These are phyloP conservation scores for Schizosaccharomyces osmophilus DNA, from an alignment of 805 yeast species.

Conservation along the genomic window DNA sequence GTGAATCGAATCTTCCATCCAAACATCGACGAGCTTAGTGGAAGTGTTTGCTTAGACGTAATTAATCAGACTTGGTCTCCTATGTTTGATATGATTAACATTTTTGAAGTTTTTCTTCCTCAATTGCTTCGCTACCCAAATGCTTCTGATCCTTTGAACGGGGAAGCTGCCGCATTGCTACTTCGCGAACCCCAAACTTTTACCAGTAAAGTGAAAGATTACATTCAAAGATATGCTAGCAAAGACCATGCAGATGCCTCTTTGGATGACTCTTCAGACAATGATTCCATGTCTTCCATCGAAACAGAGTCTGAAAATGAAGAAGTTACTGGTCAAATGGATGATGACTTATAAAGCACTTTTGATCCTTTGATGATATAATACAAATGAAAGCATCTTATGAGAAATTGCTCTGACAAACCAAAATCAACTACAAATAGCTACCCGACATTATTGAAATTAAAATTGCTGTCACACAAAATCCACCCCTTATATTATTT, in stretches of 20 bases:
- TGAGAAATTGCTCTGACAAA: too few species aligned
- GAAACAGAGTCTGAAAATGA: background rate
- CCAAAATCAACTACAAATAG: too few species aligned
- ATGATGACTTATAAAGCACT: background rate
- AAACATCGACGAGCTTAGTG: conserved; percentile 68
- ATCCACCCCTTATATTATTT: too few species aligned
- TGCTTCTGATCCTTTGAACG: conserved; percentile 79
- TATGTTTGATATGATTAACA: conserved; percentile 75
- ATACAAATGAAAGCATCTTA: too few species aligned
- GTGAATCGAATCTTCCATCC: conserved; percentile 83
- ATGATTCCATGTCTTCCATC: background rate
- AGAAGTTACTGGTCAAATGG: background rate
- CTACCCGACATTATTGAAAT: too few species aligned
- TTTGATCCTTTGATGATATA: background rate
- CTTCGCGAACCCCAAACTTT: conserved; percentile 43
- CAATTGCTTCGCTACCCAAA: conserved; percentile 79
- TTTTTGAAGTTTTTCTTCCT: conserved; percentile 80
- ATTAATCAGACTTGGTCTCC: conserved; percentile 97
- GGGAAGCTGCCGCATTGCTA: conserved; percentile 66
- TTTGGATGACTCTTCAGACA: background rate
- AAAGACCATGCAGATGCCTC: background rate
- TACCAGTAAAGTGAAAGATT: conserved; percentile 32
- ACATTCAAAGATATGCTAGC: background rate
- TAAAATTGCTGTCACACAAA: too few species aligned
- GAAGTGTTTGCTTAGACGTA: conserved; percentile 85